Percentiles rank a stretch among this genome's conserved stretches.
These are phyloP conservation scores for Nephelium lappaceum DNA, from an alignment of 345 rosid genomes.

Conservation along the genomic window DNA sequence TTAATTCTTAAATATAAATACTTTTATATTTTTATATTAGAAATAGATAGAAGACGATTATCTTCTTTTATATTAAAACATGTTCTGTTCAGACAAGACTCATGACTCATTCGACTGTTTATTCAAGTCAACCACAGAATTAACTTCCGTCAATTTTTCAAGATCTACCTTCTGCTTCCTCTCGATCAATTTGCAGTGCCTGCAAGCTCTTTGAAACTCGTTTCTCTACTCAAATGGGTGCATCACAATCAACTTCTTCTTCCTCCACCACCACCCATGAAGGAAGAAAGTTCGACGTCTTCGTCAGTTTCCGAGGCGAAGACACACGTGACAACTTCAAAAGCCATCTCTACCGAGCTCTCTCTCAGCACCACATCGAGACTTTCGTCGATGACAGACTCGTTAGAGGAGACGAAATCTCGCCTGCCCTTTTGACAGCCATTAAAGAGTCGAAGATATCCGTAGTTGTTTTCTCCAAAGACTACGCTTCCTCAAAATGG, in stretches of 20 bases:
- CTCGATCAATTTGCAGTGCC: not conserved
- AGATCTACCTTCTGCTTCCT: not conserved
- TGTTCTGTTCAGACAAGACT: too few relatives aligned
- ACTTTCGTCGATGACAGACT: conserved; percentile 8
- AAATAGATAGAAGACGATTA: too few relatives aligned
- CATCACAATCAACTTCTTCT: not conserved
- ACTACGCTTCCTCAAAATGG: conserved; percentile 1
- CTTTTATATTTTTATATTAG: too few relatives aligned
- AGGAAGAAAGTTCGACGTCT: not conserved
- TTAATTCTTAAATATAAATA: too few relatives aligned
- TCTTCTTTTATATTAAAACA: too few relatives aligned
- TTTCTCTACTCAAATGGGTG: not conserved
- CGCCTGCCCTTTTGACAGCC: not conserved
- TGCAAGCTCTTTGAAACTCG: not conserved
- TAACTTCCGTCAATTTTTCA: not conserved
- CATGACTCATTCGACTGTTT: too few relatives aligned
- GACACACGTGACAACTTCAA: not conserved
- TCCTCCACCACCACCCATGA: not conserved
- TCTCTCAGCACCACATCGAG: not conserved
- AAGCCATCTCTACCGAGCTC: conserved; percentile 1
- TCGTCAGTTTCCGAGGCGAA: conserved; percentile 12
- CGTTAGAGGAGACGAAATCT: conserved; percentile 6
- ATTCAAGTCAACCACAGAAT: too few relatives aligned
- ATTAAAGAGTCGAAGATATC: not conserved
- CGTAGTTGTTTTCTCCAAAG: not conserved